A percentile compares a stretch with the other conserved stretches of the same genome.
Evolutionary conservation across 495 filamentous ascomycete genomes (phyloP).

Genomic region (Sordaria brevicollis): DNA sequence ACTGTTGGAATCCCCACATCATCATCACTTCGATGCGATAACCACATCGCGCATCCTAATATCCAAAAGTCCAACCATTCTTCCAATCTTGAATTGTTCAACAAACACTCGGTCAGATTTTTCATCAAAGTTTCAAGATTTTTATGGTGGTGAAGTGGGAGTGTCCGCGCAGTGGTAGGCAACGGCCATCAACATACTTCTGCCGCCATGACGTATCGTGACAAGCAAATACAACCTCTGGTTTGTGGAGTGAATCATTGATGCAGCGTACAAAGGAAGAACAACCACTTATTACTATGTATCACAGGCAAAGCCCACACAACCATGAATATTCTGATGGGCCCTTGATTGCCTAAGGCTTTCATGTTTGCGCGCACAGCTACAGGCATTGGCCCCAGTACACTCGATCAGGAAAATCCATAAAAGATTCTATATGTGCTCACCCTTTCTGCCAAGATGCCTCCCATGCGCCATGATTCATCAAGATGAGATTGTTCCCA

Average conservation of each 20-base stretch:
- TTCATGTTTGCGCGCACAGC: not conserved
- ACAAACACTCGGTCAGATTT: not conserved
- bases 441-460: not conserved
- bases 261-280: not conserved
- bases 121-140: not conserved
- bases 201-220: not conserved
- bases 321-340: not conserved
- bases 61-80: not conserved
- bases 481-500: not conserved
- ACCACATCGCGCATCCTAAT: not conserved
- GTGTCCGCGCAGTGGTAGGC: not conserved
- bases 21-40: not conserved
- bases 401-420: not conserved
- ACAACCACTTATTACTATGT: not conserved
- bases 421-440: not conserved
- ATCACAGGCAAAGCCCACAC: not conserved
- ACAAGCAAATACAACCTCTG: not conserved
- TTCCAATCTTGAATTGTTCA: not conserved
- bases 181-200: not conserved
- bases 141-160: not conserved
- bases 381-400: not conserved
- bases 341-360: not conserved
- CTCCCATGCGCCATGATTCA: not conserved
- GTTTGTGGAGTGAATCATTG: not conserved
- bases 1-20: not conserved